Percentiles rank a stretch among this genome's conserved stretches.
Evolutionary conservation across 83 land plant species (phyloP).

Genomic region (Larix sibirica): DNA sequence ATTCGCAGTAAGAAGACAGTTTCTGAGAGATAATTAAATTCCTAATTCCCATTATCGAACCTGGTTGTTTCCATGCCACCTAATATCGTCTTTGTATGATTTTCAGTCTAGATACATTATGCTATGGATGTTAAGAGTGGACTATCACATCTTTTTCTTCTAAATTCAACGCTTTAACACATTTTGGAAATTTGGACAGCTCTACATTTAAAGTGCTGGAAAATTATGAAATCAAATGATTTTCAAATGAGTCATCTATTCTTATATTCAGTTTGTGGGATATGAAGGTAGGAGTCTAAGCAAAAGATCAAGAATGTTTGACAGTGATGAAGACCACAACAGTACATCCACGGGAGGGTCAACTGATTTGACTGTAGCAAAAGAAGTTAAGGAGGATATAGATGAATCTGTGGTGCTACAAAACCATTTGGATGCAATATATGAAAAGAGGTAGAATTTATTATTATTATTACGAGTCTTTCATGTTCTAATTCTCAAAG

Average conservation of each 20-base stretch:
- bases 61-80: neutral
- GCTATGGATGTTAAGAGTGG: neutral
- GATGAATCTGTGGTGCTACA: neutral
- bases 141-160: neutral
- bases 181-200: no score
- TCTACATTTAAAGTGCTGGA: no score
- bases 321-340: neutral
- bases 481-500: neutral
- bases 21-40: neutral
- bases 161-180: neutral
- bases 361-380: neutral
- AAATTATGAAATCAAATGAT: neutral
- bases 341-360: neutral
- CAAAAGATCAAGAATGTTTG: neutral
- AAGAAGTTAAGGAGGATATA: neutral
- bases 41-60: neutral
- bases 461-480: neutral
- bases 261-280: neutral
- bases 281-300: neutral
- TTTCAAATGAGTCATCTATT: neutral
- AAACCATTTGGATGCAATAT: constrained; percentile 1
- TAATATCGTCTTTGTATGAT: neutral
- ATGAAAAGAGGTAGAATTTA: neutral
- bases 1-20: neutral
- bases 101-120: neutral